These are phyloP conservation scores for Corylus americana DNA, from an alignment of 306 rosid species.

Conservation along the genomic window DNA sequence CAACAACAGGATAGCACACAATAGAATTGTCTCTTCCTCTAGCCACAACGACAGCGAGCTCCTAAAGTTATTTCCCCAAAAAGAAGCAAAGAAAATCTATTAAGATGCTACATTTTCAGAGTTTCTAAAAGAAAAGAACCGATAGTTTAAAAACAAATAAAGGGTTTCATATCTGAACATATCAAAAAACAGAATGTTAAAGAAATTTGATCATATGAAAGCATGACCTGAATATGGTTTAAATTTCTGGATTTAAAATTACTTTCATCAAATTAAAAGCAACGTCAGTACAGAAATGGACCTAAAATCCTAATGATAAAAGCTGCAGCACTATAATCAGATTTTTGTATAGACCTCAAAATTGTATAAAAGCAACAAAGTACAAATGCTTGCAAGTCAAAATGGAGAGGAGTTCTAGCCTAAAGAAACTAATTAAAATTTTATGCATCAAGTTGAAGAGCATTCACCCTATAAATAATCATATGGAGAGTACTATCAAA, in stretches of 20 bases:
- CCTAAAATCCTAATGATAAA: not conserved
- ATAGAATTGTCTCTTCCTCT: constrained; percentile 84
- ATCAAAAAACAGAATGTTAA: too few species aligned
- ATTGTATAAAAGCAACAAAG: not conserved
- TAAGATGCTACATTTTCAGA: not conserved
- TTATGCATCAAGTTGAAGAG: not conserved
- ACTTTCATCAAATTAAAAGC: not conserved
- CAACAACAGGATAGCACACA: constrained; percentile 82
- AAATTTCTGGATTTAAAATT: not conserved
- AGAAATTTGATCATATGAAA: not conserved
- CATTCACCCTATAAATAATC: not conserved
- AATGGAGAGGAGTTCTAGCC: not conserved
- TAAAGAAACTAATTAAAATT: not conserved
- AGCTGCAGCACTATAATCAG: not conserved
- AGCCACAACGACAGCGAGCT: constrained; percentile 81
- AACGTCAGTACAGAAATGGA: not conserved
- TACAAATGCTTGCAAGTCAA: not conserved
- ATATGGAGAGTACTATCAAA: not conserved
- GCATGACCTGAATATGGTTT: not conserved
- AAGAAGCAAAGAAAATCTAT: constrained; percentile 13
- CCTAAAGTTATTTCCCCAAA: constrained; percentile 50
- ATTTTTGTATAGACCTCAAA: not conserved
- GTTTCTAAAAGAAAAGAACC: not conserved
- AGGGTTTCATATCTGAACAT: not conserved
- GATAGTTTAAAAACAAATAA: not conserved